Base-by-base conservation (phyloP, 129 eudicot species). In the Rutidosis leptorrhynchoides region DNA sequence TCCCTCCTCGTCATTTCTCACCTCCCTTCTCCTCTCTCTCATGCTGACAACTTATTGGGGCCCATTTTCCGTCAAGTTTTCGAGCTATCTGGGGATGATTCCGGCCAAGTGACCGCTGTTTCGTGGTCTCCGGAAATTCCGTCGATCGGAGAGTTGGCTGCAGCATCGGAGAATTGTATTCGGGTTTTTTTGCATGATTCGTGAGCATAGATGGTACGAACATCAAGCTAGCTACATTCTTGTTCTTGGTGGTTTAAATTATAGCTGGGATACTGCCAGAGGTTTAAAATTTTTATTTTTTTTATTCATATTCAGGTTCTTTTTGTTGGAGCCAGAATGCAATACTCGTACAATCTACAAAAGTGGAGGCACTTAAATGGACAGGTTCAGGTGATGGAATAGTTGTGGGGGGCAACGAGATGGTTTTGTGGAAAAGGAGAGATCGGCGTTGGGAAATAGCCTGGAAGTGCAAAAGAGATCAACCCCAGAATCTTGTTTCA, bases 261-360 rank as follows among this genome's bases (percentile, higher is more conserved):
- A n/a, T n/a, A n/a, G n/a, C n/a, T n/a, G n/a, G n/a, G n/a, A n/a
- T n/a, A n/a, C n/a, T n/a, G n/a, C n/a, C n/a, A n/a, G n/a, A n/a
- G n/a, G n/a, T n/a, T n/a, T n/a, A n/a, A n/a, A n/a, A n/a, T n/a
- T n/a, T n/a, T n/a, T n/a, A n/a, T n/a, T n/a, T 80, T 79, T 56
- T 80, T 88, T 75, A 88, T 96, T 88, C 85, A 88, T 84, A 88
- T 82, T 78, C 98, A 92, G 98, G 96, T 83, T 92, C 96, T 92
- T 92, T 83, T 88, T 85, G 83, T 92, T 92, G 98, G 98, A 88
- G 96, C 80, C 96, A 92, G 98, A 88, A 76, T 76, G 85, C 95
- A 53, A 68, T 68, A 60, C 96, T 92, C 32, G 76, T 72, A 71
- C 96, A 85, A 74, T 76, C 84, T 58, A 63, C 77, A 17, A 82